These are phyloP conservation scores for Colletotrichum viniferum DNA, from an alignment of 2,329 filamentous ascomycete species.

Conservation along the genomic window DNA sequence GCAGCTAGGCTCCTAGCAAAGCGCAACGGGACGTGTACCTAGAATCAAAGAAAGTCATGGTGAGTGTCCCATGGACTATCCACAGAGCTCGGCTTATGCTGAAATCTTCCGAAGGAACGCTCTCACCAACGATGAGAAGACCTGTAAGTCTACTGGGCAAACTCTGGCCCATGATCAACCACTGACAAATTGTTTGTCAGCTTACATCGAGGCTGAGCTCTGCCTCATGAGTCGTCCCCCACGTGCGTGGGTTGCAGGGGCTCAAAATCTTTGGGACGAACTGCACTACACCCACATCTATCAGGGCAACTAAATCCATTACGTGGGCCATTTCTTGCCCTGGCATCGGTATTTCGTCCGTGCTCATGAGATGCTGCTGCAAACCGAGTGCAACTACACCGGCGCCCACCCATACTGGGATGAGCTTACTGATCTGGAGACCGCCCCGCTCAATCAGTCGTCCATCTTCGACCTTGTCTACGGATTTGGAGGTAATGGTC, in stretches of 20 bases:
- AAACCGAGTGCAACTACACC: neutral
- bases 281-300: neutral
- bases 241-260: neutral
- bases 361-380: neutral
- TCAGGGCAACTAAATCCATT: neutral
- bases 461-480: neutral
- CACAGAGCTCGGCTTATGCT: neutral
- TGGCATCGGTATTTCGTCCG: neutral
- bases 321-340: neutral
- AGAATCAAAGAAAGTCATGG: neutral
- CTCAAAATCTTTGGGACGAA: neutral
- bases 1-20: neutral
- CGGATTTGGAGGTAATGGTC: neutral
- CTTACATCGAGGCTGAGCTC: neutral
- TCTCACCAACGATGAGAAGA: neutral
- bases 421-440: neutral
- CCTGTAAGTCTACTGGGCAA: neutral
- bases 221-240: neutral
- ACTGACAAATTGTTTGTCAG: neutral
- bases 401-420: neutral
- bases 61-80: neutral
- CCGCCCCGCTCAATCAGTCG: neutral
- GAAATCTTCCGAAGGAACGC: neutral
- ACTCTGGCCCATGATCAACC: neutral
- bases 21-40: neutral